Evolutionary conservation across 495 filamentous ascomycete genomes (phyloP), one percentile per base, ranked within the genome.

Genomic region (Zalerion maritima): DNA sequence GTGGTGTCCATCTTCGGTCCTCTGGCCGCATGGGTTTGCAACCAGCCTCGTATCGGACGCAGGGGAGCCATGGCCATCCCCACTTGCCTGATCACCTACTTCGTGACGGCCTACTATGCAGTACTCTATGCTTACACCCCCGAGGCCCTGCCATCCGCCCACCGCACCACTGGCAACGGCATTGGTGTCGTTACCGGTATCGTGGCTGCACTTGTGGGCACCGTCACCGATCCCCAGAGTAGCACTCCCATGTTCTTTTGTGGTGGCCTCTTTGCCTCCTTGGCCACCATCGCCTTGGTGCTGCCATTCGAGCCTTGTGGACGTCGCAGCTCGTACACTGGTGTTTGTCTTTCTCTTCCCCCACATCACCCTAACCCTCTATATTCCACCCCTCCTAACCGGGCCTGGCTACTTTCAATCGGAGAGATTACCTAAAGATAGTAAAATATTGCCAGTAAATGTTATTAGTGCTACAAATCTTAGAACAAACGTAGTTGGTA

Each of bases 251-350:
- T 83, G 12, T 83, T 65, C 35, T 61, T 81, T 21, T 81, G 75
- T 35, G 77, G 72, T 0, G 71, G 64, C 6, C 54, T 83, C 0
- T 78, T 73, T 31, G 57, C 71, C 11, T 64, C 65, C 2, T 76
- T 80, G 74, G 75, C 73, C 1, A 36, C 53, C 7, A 54, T 78
- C 10, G 62, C 73, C 1, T 60, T 51, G 0, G 32, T 53, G n/a
- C 72, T 83, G 29, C 76, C 76, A 5, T 81, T 80, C 37, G 78
- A 83, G 54, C 75, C 78, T 3, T 74, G 68, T 40, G 78, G 78
- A 3, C 55, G 62, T 31, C 54, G 78, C 37, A 78, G 74, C 46
- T 75, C 73, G 21, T 80, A 50, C 26, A 4, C 3, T 11, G 6
- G 29, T 1, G 29, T n/a, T n/a, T n/a, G n/a, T n/a, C n/a, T n/a